A percentile compares a stretch with the other conserved stretches of the same genome.
Evolutionary conservation across 2,329 filamentous ascomycete genomes (phyloP).

Genomic region (Alternaria atra): DNA sequence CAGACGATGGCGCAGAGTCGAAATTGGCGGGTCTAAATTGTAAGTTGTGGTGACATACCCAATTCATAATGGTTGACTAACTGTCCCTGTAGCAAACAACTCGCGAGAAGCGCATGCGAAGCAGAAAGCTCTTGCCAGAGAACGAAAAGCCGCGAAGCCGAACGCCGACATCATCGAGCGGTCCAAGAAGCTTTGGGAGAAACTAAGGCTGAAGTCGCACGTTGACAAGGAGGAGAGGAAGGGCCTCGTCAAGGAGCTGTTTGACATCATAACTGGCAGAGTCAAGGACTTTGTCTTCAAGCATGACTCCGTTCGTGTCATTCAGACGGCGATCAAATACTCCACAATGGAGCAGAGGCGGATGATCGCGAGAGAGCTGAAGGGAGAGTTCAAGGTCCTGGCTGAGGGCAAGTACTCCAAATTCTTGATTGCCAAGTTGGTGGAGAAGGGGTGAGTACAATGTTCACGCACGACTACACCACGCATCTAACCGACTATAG

Average conservation of each 20-base stretch:
- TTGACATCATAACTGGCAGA: slow-evolving; percentile 86
- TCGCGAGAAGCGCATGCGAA: slow-evolving; percentile 89
- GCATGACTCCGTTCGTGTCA: slow-evolving; percentile 95
- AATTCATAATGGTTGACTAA: slow-evolving; percentile 20
- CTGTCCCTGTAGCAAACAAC: slow-evolving; percentile 66
- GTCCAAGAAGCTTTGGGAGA: slow-evolving; percentile 97
- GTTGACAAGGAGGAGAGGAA: slow-evolving; percentile 88
- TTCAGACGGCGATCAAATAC: slow-evolving; percentile 98
- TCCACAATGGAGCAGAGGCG: slow-evolving; percentile 83
- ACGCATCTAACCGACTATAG: slow-evolving; percentile 50
- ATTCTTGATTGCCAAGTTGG: slow-evolving; percentile 93
- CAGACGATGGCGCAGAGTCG: slow-evolving; percentile 29
- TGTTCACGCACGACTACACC: neutral
- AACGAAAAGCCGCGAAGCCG: slow-evolving; percentile 92
- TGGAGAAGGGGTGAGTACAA: slow-evolving; percentile 73
- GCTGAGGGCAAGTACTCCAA: slow-evolving; percentile 98
- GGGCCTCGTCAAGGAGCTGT: slow-evolving; percentile 86
- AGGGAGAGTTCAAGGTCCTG: slow-evolving; percentile 82
- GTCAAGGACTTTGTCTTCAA: slow-evolving; percentile 98
- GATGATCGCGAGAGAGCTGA: slow-evolving; percentile 85
- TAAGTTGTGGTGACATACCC: slow-evolving; percentile 12
- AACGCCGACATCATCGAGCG: slow-evolving; percentile 88
- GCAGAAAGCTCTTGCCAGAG: slow-evolving; percentile 86
- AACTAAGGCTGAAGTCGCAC: slow-evolving; percentile 89
- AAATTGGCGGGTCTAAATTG: slow-evolving; percentile 41